Evolutionary conservation across 2,329 filamentous ascomycete genomes (phyloP), one percentile per base, ranked within the genome.

Genomic region (Parastagonospora nodorum): DNA sequence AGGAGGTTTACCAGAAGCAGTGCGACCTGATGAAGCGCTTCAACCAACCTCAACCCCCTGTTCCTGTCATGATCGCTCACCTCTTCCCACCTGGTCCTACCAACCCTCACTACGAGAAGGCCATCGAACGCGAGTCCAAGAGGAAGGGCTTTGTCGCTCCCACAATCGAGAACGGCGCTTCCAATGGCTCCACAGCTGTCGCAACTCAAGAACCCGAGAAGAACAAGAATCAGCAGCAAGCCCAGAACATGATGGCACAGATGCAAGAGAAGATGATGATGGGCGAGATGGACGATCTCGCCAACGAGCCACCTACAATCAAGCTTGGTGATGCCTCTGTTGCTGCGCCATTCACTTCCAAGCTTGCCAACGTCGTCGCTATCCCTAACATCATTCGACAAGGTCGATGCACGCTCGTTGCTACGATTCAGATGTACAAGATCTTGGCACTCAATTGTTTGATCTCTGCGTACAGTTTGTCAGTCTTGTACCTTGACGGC

Each of bases 341-440:
- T 47, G 94, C 94, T 35, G 94, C 94, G 0, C 94, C 94, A 0
- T 99, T 99, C 75, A 99, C 94, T 0, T 96, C 91, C 73, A 99
- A 99, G 78, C 84, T 99, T 37, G 90, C 92, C 63, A 97, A 99
- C 68, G 94, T 99, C 51, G 85, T 99, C 65, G 94, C 94, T 32
- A 92, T 99, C 51, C 93, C 94, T 45, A 99, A 99, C 78, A 99
- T 99, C 67, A 94, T 99, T 68, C 90, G 94, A 51, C 94, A 99
- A 78, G 94, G 94, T 50, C 89, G 94, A 56, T 99, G 94, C 80
- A 99, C 94, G 7, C 85, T 99, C 15, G 94, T 99, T 47, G 94
- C 94, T 29, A 99, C 94, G 0, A 97, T 99, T 60, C 94, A 99
- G 80, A 99, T 99, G 93, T 99, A 99, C 86, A 99, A 97, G 83